Base-by-base conservation (phyloP, 805 yeast species). In the Candida mattraensis region DNA sequence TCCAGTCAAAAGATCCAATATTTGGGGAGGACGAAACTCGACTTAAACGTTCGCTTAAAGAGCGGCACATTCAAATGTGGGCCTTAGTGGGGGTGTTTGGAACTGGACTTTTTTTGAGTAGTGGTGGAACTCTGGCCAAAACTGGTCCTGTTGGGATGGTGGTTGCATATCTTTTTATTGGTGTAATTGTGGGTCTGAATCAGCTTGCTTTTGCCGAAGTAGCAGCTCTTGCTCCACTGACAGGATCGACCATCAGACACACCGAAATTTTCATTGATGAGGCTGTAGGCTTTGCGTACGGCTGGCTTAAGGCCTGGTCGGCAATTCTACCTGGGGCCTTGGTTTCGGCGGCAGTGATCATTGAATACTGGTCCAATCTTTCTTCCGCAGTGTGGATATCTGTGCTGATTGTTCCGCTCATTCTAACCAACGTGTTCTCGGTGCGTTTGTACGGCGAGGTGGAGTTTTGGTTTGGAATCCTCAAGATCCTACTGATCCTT, bases 51-150 rank as follows among this genome's bases (percentile, higher is more conserved):
- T 66, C 69, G 22, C 60, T 74, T 40, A 65, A 66, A 42, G 53
- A 64, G 24, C 63, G 79, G 53, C 78, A 74, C 38, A 63, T 74
- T 37, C 83, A 77, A 56, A 74, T 80, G 80, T 75, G 80, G 42
- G 81, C 87, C 24, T 70, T 81, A 36, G 87, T 85, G 43, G 85
- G 86, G 49, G 72, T 80, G 42, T 78, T 81, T 45, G 87, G 88
- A 58, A 78, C 86, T n/a, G 78, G 77, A 30, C 58, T 72, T 35
- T 69, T 73, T 38, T 63, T 73, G 22, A 76, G 78, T 40, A 60
- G 70, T 22, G 78, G 78, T 30, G 62, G 64, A 21, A 67, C 66
- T 2, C 52, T 68, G 36, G 40, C 59, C 9, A 45, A 50, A 7
- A 35, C 50, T 21, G 59, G 59, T 18, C 59, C 59, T 8, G 54